Evolutionary conservation across 2,329 filamentous ascomycete genomes (phyloP), one percentile per base, ranked within the genome.

Genomic region (Cladosporium sp.): DNA sequence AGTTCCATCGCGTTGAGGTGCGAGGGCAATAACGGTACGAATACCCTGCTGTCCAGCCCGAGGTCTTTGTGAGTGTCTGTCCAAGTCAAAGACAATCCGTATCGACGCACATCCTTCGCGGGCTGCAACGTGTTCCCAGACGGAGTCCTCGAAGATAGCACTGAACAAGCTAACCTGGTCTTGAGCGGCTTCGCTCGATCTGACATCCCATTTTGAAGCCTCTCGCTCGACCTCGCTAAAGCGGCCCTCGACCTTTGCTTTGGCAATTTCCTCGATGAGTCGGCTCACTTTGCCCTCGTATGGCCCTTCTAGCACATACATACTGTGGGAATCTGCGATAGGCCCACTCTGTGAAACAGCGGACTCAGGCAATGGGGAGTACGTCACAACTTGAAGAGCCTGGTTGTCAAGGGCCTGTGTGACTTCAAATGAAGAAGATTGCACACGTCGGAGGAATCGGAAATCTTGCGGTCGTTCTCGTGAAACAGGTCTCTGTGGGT

Each of bases 201-300:
- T 87, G 36, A 96, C 85, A 36, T 91, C 91, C 93, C 92, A 97
- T 71, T 86, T 88, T 18, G 88, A 85, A 66, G 90, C 87, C 76
- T 97, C 92, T 66, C 93, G 87, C 80, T 97, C 92, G n/a, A 82
- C 77, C 75, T 97, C 93, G 0, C 91, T 82, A 73, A 96, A 97
- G 12, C 93, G 87, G 6, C 89, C 90, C 78, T 97, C 94, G 15
- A 97, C 88, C 69, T 90, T 88, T 10, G 93, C 93, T 79, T 94
- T 96, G 58, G 89, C 87, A 14, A 97, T 84, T 70, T 98, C 95
- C 78, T 98, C 94, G 32, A 88, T 88, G 78, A 92, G 89, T 68
- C 90, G 91, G 21, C 84, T 81, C 1, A 90, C 92, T 76, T 89
- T 93, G 30, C 88, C 89, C 74, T 96, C 91, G 72, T 94, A 94